These are phyloP conservation scores for Discostella stelligera DNA, from an alignment of 352 stramenopile species.

Conservation along the genomic window DNA sequence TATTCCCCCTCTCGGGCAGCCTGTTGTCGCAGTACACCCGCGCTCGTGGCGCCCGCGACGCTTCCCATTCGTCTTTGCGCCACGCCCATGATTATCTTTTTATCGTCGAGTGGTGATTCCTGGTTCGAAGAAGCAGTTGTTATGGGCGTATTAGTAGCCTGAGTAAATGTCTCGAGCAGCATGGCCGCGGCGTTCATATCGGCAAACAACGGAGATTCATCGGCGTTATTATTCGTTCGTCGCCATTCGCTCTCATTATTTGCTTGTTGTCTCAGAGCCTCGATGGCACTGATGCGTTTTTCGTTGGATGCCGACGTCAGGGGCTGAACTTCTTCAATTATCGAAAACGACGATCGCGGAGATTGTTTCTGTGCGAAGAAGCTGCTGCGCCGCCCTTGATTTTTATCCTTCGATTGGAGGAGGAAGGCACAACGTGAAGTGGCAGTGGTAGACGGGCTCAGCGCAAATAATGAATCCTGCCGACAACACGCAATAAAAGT, in stretches of 20 bases:
- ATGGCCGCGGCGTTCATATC: conserved; percentile 51
- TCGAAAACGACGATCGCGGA: not conserved
- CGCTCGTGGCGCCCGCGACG: conserved; percentile 42
- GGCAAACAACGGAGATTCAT: conserved; percentile 29
- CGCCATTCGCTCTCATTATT: not conserved
- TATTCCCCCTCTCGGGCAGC: conserved; percentile 37
- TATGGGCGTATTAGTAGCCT: not conserved
- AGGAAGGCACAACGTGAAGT: conserved; percentile 10
- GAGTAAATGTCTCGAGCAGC: conserved; percentile 45
- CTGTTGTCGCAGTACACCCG: conserved; percentile 26
- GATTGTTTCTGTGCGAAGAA: conserved; percentile 6
- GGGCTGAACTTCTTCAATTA: conserved; percentile 49
- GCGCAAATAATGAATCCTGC: conserved; percentile 2
- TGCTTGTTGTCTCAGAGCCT: conserved; percentile 36
- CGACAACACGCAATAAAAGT: conserved; percentile 20
- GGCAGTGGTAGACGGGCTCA: conserved; percentile 7
- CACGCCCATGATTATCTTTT: not conserved
- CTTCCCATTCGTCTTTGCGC: conserved; percentile 44
- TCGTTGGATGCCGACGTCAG: conserved; percentile 44
- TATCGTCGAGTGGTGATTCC: not conserved
- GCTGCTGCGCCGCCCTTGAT: not conserved
- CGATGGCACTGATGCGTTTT: conserved; percentile 31
- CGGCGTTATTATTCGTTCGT: not conserved
- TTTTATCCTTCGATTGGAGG: not conserved
- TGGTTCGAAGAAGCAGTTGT: not conserved